Percentiles rank a stretch among this genome's conserved stretches.
Conservation (phyloP, 2,329 filamentous ascomycete genomes). For the Diaporthe helianthi region DNA sequence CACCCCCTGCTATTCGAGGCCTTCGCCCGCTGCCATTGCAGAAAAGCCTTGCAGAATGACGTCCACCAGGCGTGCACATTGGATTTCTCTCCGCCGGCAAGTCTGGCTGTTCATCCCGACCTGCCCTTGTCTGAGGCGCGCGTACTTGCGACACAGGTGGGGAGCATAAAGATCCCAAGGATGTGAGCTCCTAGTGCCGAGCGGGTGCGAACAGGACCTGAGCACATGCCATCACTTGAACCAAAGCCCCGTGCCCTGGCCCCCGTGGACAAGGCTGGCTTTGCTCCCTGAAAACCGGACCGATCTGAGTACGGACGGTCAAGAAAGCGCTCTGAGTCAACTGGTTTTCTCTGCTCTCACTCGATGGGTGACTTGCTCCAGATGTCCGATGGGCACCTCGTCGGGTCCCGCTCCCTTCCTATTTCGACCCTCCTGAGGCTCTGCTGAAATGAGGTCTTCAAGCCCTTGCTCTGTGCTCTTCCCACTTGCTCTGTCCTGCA, state of each 20-base stretch:
- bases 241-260: constrained; percentile 8
- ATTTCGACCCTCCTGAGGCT: constrained; percentile 26
- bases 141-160: constrained; percentile 20
- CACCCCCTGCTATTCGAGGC: constrained; percentile 9
- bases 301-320: not conserved
- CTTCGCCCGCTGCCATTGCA: constrained; percentile 14
- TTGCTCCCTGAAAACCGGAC: constrained; percentile 1
- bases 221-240: constrained; percentile 10
- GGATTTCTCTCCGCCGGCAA: not conserved
- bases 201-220: constrained; percentile 12
- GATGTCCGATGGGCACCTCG: constrained; percentile 14
- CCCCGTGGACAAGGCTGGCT: constrained; percentile 6
- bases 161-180: constrained; percentile 23
- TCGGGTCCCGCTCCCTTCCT: constrained; percentile 22
- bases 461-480: constrained; percentile 19
- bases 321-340: not conserved
- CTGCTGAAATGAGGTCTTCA: constrained; percentile 30
- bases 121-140: constrained; percentile 19
- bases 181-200: constrained; percentile 18
- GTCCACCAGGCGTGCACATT: not conserved
- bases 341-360: not conserved
- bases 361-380: not conserved
- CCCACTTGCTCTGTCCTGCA: not conserved
- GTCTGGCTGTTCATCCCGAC: constrained; percentile 20
- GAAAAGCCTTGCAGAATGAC: not conserved